Conservation (phyloP, 23 red algal species). For the Agarophyton chilense region DNA sequence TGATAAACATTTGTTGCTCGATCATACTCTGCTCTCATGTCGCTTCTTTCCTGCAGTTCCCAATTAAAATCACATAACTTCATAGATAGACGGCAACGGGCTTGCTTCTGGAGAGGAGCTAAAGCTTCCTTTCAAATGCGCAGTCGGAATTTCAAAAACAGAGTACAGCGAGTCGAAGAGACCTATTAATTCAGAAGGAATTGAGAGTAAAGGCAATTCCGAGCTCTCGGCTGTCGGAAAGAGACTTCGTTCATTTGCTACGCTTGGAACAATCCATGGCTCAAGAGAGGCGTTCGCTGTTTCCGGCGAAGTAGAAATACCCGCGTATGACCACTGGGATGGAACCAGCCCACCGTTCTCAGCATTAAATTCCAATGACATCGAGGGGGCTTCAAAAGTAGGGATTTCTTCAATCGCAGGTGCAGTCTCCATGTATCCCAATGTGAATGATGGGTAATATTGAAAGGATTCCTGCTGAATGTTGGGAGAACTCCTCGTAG, state of each 20-base stretch:
- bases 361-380: neutral
- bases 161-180: neutral
- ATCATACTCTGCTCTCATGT: too few relatives aligned
- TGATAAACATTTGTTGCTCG: too few relatives aligned
- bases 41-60: too few relatives aligned
- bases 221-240: neutral
- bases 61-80: neutral
- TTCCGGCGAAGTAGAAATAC: neutral
- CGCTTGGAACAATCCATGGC: neutral
- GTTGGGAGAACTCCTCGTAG: neutral
- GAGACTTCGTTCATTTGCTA: neutral
- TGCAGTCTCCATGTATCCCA: neutral
- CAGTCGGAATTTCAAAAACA: neutral
- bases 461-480: neutral
- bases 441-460: neutral
- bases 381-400: neutral
- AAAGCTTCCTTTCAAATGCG: neutral
- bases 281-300: neutral
- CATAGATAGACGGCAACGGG: neutral
- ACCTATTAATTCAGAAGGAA: neutral
- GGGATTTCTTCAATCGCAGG: neutral
- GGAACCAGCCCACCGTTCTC: neutral
- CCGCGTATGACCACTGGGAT: neutral
- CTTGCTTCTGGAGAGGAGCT: neutral
- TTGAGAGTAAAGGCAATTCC: neutral